Conservation (phyloP, 73 alveolate genomes). For the Uronychia binucleata region DNA sequence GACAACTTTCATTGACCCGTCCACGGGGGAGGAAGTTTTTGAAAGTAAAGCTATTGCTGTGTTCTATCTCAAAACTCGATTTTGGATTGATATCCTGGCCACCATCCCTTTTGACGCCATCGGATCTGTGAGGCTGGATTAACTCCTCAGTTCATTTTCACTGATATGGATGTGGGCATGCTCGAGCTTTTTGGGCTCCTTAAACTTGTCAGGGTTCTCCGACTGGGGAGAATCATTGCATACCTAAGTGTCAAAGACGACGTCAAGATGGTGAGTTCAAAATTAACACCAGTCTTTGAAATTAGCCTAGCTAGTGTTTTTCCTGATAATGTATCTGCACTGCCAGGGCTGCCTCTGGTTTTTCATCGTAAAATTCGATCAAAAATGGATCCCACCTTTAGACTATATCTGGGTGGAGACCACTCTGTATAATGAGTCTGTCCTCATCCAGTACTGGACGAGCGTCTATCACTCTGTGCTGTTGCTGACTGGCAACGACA, state of each 20-base stretch:
- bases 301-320: constrained; percentile 13
- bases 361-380: constrained; percentile 15
- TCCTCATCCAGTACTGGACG: neutral
- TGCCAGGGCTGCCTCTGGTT: constrained; percentile 48
- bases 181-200: constrained; percentile 43
- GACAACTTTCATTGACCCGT: constrained; percentile 28
- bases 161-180: neutral
- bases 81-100: constrained; percentile 51
- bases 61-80: constrained; percentile 37
- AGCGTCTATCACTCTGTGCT: constrained; percentile 36
- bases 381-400: constrained; percentile 60
- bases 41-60: constrained; percentile 34
- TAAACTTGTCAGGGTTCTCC: constrained; percentile 44
- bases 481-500: constrained; percentile 37
- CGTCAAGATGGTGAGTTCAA: constrained; percentile 28
- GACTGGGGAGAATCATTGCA: constrained; percentile 40
- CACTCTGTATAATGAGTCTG: neutral
- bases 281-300: neutral
- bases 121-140: neutral
- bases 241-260: constrained; percentile 32
- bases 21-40: neutral
- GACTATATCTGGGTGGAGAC: constrained; percentile 24
- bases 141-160: neutral
- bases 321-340: constrained; percentile 37
- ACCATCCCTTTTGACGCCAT: constrained; percentile 50